These are phyloP conservation scores for Malassezia brasiliensis DNA, from an alignment of 1,284 basidiomycete genomes.

Conservation along the genomic window DNA sequence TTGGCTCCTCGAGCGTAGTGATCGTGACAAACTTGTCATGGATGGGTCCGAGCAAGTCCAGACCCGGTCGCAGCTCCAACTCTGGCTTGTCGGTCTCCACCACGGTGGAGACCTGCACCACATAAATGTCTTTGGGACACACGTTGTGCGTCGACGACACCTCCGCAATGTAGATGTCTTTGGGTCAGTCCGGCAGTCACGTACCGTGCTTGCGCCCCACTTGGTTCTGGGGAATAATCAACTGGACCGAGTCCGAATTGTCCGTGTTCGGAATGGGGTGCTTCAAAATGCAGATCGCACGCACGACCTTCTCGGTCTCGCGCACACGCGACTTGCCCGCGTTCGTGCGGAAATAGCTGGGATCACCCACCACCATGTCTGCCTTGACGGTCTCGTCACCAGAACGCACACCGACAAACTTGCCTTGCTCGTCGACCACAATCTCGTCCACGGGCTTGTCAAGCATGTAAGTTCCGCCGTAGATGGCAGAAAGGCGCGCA, in stretches of 20 bases:
- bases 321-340: conserved; percentile 58
- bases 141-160: conserved; percentile 96
- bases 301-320: conserved; percentile 86
- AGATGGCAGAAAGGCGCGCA: conserved; percentile 86
- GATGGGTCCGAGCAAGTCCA: conserved; percentile 83
- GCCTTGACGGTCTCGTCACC: conserved; percentile 90
- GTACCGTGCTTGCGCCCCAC: conserved; percentile 82
- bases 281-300: conserved; percentile 95
- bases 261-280: conserved; percentile 98
- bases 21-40: conserved; percentile 95
- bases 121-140: conserved; percentile 83
- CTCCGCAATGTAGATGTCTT: conserved; percentile 97
- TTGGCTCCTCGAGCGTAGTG: conserved; percentile 78
- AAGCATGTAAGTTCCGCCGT: conserved; percentile 99
- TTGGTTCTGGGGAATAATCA: conserved; percentile 98
- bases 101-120: conserved; percentile 96
- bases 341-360: conserved; percentile 73
- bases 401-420: conserved; percentile 83
- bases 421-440: conserved; percentile 66
- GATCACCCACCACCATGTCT: conserved; percentile 95
- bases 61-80: conserved; percentile 78
- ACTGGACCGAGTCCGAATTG: conserved; percentile 77
- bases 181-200: conserved; percentile 30
- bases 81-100: conserved; percentile 92
- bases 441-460: conserved; percentile 91